Conservation (phyloP, 495 filamentous ascomycete species). For the Penicillium herquei region DNA sequence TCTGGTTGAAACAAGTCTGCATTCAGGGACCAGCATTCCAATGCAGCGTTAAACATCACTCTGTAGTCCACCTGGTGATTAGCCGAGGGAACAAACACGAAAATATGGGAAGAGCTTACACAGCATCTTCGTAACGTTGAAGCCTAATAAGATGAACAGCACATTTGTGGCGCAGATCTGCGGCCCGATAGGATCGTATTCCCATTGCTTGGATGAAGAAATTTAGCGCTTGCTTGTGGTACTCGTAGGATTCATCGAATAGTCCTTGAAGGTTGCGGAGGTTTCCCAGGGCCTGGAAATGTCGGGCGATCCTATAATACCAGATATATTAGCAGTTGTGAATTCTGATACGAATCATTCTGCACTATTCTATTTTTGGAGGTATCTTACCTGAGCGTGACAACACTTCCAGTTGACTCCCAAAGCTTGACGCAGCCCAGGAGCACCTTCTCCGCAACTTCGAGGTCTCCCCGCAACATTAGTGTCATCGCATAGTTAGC, state of each 20-base stretch:
- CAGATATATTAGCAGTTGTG: neutral
- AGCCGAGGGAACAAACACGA: neutral
- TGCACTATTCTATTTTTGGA: neutral
- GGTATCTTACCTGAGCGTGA: neutral
- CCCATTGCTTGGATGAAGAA: slow-evolving; percentile 27
- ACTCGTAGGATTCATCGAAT: slow-evolving; percentile 24
- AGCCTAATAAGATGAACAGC: slow-evolving; percentile 28
- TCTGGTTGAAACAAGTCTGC: slow-evolving; percentile 16
- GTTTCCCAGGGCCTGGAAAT: slow-evolving; percentile 30
- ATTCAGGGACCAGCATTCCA: slow-evolving; percentile 21
- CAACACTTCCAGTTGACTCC: neutral
- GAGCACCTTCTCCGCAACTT: neutral
- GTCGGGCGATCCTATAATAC: neutral
- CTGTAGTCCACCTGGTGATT: neutral
- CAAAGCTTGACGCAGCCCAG: neutral
- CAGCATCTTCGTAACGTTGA: slow-evolving; percentile 14
- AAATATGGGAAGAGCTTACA: slow-evolving; percentile 14
- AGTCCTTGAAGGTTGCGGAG: slow-evolving; percentile 12
- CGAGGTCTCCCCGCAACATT: neutral
- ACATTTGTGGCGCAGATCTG: slow-evolving; percentile 23
- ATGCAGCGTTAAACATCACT: slow-evolving; percentile 20
- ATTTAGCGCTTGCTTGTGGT: slow-evolving; percentile 18
- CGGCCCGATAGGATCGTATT: slow-evolving; percentile 26
- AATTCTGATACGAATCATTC: neutral
- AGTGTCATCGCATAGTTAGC: neutral